Evolutionary conservation across 345 rosid genomes (phyloP).

Genomic region (Dipteronia dyeriana): DNA sequence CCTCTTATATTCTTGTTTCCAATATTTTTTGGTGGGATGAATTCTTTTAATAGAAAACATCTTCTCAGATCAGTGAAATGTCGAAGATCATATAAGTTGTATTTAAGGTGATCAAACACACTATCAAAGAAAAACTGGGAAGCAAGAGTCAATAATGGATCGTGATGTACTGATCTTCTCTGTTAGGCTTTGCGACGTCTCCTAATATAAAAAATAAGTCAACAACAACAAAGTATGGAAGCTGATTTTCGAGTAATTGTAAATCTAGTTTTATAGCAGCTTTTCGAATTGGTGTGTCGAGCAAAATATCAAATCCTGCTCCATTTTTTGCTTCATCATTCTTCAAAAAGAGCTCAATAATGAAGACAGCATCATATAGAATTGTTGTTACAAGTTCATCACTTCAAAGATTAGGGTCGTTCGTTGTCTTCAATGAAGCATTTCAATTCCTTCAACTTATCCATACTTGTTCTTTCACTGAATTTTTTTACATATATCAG

Average conservation of each 20-base stretch:
- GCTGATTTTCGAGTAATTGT: slow-evolving; percentile 19
- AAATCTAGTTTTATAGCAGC: slow-evolving; percentile 1
- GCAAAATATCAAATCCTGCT: background rate
- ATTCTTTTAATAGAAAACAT: background rate
- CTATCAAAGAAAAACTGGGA: background rate
- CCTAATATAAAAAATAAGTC: background rate
- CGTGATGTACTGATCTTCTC: background rate
- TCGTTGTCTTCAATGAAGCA: background rate
- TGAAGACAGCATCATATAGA: slow-evolving; percentile 19
- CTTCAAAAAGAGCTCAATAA: slow-evolving; percentile 20
- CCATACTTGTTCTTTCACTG: background rate
- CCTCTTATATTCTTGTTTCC: background rate
- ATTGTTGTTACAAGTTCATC: background rate
- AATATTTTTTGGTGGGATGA: too few relatives aligned
- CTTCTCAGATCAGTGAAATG: background rate
- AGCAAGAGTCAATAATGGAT: background rate
- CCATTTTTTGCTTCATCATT: too few relatives aligned
- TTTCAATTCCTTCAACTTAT: background rate
- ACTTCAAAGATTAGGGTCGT: rapidly evolving
- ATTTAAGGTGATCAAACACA: too few relatives aligned
- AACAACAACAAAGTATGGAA: slow-evolving; percentile 15
- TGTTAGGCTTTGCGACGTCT: background rate
- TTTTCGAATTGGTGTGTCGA: background rate
- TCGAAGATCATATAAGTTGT: background rate
- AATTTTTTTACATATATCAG: background rate